Percentiles rank a stretch among this genome's conserved stretches.
These are phyloP conservation scores for Aegilops bicornis DNA, from an alignment of 176 grass and related monocot species.

Conservation along the genomic window DNA sequence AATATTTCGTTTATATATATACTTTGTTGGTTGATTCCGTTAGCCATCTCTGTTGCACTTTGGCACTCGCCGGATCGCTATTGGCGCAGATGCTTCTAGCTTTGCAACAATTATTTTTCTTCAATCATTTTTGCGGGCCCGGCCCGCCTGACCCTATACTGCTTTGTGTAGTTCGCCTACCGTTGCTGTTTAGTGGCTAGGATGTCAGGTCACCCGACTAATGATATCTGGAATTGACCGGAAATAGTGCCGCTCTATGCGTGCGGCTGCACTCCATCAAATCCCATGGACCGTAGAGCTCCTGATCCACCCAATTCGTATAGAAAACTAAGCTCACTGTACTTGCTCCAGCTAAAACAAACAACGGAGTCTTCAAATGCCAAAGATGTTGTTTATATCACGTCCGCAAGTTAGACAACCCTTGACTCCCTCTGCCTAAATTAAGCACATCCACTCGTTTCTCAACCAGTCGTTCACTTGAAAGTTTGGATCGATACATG, in stretches of 20 bases:
- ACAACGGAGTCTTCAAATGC: not conserved
- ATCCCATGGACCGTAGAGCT: not conserved
- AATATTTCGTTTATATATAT: not conserved
- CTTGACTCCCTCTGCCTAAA: not conserved
- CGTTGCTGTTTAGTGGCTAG: not conserved
- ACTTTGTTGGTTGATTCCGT: not conserved
- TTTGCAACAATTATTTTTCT: conserved; percentile 23
- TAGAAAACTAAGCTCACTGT: not conserved
- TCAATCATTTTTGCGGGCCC: conserved; percentile 34
- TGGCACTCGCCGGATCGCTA: conserved; percentile 20
- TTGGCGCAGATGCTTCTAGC: conserved; percentile 12
- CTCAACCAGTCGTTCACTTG: no score
- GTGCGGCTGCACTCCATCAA: not conserved
- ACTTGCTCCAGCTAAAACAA: not conserved
- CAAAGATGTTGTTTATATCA: not conserved
- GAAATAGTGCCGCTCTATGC: not conserved
- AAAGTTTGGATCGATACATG: not conserved
- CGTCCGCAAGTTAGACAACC: not conserved
- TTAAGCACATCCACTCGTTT: not conserved
- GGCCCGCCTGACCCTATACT: not conserved
- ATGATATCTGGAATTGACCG: conserved; percentile 13
- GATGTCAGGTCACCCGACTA: not conserved
- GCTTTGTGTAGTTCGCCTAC: not conserved
- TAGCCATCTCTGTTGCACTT: conserved; percentile 46
- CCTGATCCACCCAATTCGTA: not conserved